Evolutionary conservation across 208 protist species (phyloP).

Genomic region (Trypanosoma congolense): DNA sequence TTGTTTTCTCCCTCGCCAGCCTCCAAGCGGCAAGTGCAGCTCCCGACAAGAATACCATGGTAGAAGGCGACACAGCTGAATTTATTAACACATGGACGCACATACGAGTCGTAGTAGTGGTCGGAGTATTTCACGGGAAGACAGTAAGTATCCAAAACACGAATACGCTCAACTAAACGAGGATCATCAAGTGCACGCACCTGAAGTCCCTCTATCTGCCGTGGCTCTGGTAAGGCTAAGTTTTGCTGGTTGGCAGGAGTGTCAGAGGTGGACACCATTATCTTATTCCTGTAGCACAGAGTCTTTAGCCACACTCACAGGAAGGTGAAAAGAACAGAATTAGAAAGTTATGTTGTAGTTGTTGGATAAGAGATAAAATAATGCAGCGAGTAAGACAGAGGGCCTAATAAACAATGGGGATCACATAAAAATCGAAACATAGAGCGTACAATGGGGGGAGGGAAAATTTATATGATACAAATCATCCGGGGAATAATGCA

Average conservation of each 20-base stretch:
- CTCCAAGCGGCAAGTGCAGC: constrained; percentile 87
- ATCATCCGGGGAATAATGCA: too few relatives aligned
- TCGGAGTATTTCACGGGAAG: constrained; percentile 81
- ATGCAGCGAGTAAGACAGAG: too few relatives aligned
- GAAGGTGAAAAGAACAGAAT: too few relatives aligned
- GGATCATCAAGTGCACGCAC: constrained; percentile 58
- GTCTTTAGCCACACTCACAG: too few relatives aligned
- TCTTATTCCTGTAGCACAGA: neutral
- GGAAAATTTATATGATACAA: too few relatives aligned
- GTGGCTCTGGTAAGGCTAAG: constrained; percentile 18
- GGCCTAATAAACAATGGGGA: too few relatives aligned
- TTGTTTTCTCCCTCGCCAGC: constrained; percentile 36
- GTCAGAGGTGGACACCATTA: constrained; percentile 7
- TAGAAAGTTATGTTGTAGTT: too few relatives aligned
- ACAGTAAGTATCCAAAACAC: constrained; percentile 70
- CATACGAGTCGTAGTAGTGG: constrained; percentile 79
- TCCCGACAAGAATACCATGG: constrained; percentile 88
- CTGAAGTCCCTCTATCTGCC: constrained; percentile 51
- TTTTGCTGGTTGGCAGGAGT: neutral
- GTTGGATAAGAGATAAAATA: too few relatives aligned
- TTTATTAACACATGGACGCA: constrained; percentile 42
- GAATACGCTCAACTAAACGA: constrained; percentile 70
- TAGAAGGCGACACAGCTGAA: constrained; percentile 85
- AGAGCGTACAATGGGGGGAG: too few relatives aligned
- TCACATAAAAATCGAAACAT: too few relatives aligned